Evolutionary conservation across 805 yeast genomes (phyloP).

Genomic region (Lipomyces starkeyi): DNA sequence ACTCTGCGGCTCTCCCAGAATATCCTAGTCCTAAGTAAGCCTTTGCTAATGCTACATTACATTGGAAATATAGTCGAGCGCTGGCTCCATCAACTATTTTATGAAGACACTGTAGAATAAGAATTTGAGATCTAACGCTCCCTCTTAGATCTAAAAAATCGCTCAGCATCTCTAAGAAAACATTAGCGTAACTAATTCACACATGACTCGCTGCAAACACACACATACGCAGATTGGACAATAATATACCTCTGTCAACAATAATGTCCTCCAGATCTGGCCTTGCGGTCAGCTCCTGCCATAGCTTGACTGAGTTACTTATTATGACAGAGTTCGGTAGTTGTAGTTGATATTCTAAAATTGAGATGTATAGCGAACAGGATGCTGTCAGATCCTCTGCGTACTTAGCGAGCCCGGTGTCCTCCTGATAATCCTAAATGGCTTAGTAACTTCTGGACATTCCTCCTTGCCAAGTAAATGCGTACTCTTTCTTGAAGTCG

Average conservation of each 20-base stretch:
- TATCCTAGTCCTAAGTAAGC: conserved; percentile 18
- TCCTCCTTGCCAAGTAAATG: not conserved
- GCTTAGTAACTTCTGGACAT: not conserved
- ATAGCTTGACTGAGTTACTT: conserved; percentile 2
- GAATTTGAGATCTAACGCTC: conserved; percentile 3
- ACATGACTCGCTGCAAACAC: not conserved
- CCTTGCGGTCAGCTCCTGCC: conserved; percentile 8
- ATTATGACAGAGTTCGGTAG: conserved; percentile 1
- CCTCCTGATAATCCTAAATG: conserved; percentile 6
- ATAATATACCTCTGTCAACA: conserved; percentile 8
- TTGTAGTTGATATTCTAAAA: conserved; percentile 17
- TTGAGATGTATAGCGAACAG: conserved; percentile 10
- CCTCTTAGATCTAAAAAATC: conserved; percentile 21
- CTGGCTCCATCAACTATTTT: conserved; percentile 11
- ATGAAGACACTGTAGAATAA: conserved; percentile 13
- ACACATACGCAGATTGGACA: conserved; percentile 15
- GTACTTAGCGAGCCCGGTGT: conserved; percentile 11
- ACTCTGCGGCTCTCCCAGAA: conserved; percentile 16
- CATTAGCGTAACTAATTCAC: not conserved
- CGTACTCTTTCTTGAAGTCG: not conserved
- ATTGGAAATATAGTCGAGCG: not conserved
- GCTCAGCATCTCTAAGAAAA: conserved; percentile 11
- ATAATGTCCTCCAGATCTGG: conserved; percentile 8
- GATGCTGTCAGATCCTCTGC: conserved; percentile 21
- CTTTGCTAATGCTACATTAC: conserved; percentile 4